phyloP scores from a whole-genome alignment of 257 asterid genomes.

The Solanum pinnatisectum region DNA sequence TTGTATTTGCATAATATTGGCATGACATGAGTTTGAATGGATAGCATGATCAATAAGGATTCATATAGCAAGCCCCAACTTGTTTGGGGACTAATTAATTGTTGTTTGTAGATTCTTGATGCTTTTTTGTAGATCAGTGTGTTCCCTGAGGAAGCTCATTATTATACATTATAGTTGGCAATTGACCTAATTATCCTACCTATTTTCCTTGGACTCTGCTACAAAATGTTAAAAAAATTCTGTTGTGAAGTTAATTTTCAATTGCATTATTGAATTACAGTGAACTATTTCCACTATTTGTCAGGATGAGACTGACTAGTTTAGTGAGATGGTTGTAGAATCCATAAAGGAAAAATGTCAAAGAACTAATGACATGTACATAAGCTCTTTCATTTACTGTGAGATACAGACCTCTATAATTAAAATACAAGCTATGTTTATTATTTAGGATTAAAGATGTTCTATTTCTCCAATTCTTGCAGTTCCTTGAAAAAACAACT shows the following conservation, averaged over 20 bases:
- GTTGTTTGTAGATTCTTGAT: not conserved
- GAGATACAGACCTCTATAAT: not conserved
- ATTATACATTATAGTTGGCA: not conserved
- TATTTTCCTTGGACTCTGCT: not conserved
- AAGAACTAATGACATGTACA: not conserved
- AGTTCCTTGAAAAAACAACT: conserved; percentile 88
- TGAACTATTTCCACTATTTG: not conserved
- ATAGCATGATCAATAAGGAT: not conserved
- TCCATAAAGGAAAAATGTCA: not conserved
- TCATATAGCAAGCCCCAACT: not conserved
- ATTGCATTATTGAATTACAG: not conserved
- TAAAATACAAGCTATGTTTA: not conserved
- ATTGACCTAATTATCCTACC: not conserved
- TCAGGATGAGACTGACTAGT: not conserved
- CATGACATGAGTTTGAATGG: not conserved
- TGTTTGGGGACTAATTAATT: not conserved
- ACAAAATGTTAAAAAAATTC: not conserved
- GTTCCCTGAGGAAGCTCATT: not conserved
- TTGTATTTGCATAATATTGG: not conserved
- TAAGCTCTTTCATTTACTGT: not conserved
- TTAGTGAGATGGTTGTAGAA: not conserved
- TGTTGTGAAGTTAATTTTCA: not conserved
- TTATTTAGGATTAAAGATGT: not conserved
- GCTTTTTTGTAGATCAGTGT: not conserved
- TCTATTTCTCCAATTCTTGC: conserved; percentile 10